These are phyloP conservation scores for Syzygium oleosum DNA, from an alignment of 345 rosid species.

Conservation along the genomic window DNA sequence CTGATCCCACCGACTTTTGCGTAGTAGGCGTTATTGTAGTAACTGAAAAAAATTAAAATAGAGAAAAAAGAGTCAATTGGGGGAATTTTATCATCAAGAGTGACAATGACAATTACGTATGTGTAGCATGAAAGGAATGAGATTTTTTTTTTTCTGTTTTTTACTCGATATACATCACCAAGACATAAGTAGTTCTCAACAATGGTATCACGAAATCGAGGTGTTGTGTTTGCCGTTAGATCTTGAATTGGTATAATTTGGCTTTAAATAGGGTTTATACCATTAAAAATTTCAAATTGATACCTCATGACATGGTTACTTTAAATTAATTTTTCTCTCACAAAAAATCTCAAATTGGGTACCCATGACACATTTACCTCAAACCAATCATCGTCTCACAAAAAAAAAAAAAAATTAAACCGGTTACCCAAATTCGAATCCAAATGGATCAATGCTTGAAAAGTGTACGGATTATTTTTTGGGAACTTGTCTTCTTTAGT, in stretches of 20 bases:
- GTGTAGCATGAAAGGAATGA: neutral
- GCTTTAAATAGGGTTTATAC: neutral
- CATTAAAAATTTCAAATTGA: neutral
- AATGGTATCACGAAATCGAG: neutral
- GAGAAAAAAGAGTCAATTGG: neutral
- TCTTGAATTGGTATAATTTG: neutral
- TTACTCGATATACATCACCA: accelerated
- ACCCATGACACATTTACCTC: neutral
- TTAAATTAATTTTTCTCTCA: neutral
- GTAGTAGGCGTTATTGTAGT: constrained; percentile 85
- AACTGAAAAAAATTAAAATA: constrained; percentile 11
- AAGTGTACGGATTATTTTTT: neutral
- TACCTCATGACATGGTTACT: neutral
- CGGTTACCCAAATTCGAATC: neutral
- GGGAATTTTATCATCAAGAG: neutral
- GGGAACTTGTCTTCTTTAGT: neutral
- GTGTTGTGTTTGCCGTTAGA: neutral
- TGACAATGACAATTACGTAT: neutral
- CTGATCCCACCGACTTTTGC: constrained; percentile 93
- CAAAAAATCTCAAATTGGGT: neutral
- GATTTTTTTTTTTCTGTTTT: neutral
- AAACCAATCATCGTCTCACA: neutral
- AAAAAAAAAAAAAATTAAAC: neutral
- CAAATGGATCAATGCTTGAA: neutral
- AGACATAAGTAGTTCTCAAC: neutral